phyloP scores from a whole-genome alignment of 1,284 basidiomycete genomes.

The Vanrija humicola region DNA sequence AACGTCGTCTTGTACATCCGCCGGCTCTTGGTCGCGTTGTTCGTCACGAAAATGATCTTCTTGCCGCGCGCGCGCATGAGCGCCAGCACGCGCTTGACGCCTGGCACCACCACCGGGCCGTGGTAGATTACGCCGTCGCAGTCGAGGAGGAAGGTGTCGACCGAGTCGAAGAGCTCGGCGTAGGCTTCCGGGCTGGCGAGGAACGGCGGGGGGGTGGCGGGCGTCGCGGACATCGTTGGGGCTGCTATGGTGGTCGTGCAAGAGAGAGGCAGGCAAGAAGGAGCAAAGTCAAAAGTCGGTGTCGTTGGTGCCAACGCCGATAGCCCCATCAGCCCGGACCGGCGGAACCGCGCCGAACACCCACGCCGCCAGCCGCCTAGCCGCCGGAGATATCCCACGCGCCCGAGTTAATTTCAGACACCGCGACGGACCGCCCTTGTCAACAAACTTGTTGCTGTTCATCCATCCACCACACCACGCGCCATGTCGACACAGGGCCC shows the following conservation, averaged over 20 bases:
- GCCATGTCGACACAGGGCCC: constrained; percentile 43
- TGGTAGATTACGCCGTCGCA: constrained; percentile 96
- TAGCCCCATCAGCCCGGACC: background rate
- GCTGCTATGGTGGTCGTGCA: background rate
- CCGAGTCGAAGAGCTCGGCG: constrained; percentile 58
- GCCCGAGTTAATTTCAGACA: background rate
- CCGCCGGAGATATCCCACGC: background rate
- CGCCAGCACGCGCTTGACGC: constrained; percentile 67
- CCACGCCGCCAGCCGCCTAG: background rate
- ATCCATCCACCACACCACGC: background rate
- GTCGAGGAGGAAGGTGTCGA: constrained; percentile 92
- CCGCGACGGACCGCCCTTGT: background rate
- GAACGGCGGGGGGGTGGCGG: constrained; percentile 28
- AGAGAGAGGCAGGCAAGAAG: no score
- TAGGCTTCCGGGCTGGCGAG: constrained; percentile 39
- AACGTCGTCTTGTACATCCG: constrained; percentile 85
- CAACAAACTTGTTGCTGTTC: background rate
- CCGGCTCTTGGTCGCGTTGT: constrained; percentile 94
- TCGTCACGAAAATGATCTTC: constrained; percentile 89
- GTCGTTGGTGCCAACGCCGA: no score
- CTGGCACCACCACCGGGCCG: constrained; percentile 74
- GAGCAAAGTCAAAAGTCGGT: no score
- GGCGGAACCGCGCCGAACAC: background rate
- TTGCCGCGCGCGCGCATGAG: constrained; percentile 70
- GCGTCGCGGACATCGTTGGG: background rate